Evolutionary conservation across 2,329 filamentous ascomycete genomes (phyloP), one percentile per base, ranked within the genome.

Genomic region (Rasamsonia emersonii): DNA sequence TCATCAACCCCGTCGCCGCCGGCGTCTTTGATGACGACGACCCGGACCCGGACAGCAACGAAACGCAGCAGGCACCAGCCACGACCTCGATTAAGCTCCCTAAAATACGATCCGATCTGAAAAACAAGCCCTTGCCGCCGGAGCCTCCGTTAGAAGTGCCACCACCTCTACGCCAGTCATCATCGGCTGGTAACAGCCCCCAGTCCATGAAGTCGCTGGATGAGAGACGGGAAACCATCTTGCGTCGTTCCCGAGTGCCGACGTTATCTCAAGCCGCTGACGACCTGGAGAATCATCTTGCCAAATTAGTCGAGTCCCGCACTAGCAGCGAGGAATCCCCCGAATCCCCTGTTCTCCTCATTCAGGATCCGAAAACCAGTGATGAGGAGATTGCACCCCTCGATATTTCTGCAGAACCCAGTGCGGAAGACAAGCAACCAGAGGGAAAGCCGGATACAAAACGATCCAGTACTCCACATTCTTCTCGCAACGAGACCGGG

Each of bases 111-210:
- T n/a, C n/a, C n/a, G 45, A 58, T 14, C 33, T 53, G 13, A 54
- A 44, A 34, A 58, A 62, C 32, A 64, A 64, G 30, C 59, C 61
- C 5, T 48, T 65, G 4, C 61, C 62, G 10, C 45, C 51, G 4
- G 56, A 56, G 14, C 60, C 61, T 16, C 43, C 46, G 2, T 46
- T 52, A 21, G 41, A 45, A 29, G 32, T 55, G n/a, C n/a, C n/a
- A n/a, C n/a, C n/a, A n/a, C 16, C 18, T 30, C 14, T 19, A 35
- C 17, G 23, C 27, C 29, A 24, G 18, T 9, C 38, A 37, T 28
- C n/a, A 24, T 29, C 35, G 33, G 16, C 35, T 11, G 32, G 24
- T 30, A 28, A 27, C 24, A 24, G 33, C 7, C 11, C 17, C 38
- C 7, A 26, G 13, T 17, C 23, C 2, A 30, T 35, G 8, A 13